Percentiles rank a stretch among this genome's conserved stretches.
Evolutionary conservation across 1,284 basidiomycete species (phyloP).

Genomic region (Apiotrichum laibachii): DNA sequence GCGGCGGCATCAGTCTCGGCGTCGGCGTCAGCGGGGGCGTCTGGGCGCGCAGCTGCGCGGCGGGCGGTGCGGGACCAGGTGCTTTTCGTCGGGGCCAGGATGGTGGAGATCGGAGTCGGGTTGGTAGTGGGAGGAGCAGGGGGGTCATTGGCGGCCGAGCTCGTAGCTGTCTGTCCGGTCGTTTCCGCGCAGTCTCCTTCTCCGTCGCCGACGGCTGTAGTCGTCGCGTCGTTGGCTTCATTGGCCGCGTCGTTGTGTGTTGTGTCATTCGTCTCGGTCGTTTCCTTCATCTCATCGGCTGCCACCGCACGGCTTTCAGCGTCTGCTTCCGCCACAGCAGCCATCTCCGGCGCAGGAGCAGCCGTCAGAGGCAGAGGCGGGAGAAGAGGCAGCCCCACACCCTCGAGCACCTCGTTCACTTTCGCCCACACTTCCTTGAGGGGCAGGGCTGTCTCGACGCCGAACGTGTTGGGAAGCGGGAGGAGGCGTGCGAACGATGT

Average conservation of each 20-base stretch:
- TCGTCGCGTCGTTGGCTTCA: too few relatives aligned
- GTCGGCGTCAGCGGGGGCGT: background rate
- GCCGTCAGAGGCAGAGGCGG: background rate
- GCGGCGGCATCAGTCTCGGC: background rate
- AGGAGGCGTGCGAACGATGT: constrained; percentile 56
- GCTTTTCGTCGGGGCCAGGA: constrained; percentile 57
- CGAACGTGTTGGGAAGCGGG: constrained; percentile 51
- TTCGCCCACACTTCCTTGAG: constrained; percentile 37
- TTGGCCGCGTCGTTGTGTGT: too few relatives aligned
- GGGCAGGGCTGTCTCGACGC: constrained; percentile 8
- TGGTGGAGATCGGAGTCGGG: constrained; percentile 37
- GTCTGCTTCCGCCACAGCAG: too few relatives aligned
- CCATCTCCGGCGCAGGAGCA: too few relatives aligned
- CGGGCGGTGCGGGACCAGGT: constrained; percentile 72
- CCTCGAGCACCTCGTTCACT: constrained; percentile 22
- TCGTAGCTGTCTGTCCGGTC: too few relatives aligned
- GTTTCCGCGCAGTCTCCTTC: too few relatives aligned
- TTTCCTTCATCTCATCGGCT: too few relatives aligned
- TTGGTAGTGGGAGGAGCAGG: too few relatives aligned
- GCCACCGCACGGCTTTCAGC: too few relatives aligned
- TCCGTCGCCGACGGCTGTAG: too few relatives aligned
- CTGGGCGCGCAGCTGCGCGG: constrained; percentile 40
- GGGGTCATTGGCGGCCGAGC: too few relatives aligned
- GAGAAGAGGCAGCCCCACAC: background rate
- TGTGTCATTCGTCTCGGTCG: too few relatives aligned